Percentiles rank a stretch among this genome's conserved stretches.
phyloP scores from a whole-genome alignment of 2,329 filamentous ascomycete species.

The Ambrosiella xylebori region DNA sequence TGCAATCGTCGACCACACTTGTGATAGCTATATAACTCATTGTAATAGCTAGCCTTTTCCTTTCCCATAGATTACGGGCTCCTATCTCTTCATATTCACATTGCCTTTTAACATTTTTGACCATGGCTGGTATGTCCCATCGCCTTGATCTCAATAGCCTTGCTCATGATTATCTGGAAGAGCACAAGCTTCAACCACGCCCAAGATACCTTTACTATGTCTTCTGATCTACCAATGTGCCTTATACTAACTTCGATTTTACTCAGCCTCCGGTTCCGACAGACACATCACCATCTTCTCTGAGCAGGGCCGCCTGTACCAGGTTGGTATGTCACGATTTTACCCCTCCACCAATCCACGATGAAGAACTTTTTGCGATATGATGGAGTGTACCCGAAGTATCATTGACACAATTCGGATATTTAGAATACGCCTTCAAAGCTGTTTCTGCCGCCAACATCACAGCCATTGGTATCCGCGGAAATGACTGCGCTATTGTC shows the following conservation, averaged over 20 bases:
- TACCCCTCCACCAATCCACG: background rate
- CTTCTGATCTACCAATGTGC: background rate
- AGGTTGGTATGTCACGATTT: constrained; percentile 70
- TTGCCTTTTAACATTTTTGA: background rate
- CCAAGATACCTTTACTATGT: too few relatives aligned
- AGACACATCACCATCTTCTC: constrained; percentile 99
- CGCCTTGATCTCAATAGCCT: background rate
- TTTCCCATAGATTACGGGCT: background rate
- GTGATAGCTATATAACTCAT: background rate
- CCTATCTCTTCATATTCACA: background rate
- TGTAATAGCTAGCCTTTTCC: background rate
- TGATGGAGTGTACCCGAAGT: background rate
- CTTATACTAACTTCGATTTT: constrained; percentile 16
- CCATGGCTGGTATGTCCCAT: constrained; percentile 12
- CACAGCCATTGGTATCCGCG: constrained; percentile 87
- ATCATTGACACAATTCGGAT: background rate
- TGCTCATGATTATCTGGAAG: background rate
- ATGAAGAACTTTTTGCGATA: background rate
- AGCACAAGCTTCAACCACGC: too few relatives aligned
- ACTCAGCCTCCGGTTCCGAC: constrained; percentile 55
- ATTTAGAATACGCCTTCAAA: constrained; percentile 97
- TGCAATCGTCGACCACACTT: background rate
- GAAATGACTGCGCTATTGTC: constrained; percentile 93
- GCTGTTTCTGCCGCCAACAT: constrained; percentile 98
- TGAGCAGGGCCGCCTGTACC: constrained; percentile 92